These are phyloP conservation scores for Pseudognaphalium luteoalbum DNA, from an alignment of 129 eudicot genomes.

Conservation along the genomic window DNA sequence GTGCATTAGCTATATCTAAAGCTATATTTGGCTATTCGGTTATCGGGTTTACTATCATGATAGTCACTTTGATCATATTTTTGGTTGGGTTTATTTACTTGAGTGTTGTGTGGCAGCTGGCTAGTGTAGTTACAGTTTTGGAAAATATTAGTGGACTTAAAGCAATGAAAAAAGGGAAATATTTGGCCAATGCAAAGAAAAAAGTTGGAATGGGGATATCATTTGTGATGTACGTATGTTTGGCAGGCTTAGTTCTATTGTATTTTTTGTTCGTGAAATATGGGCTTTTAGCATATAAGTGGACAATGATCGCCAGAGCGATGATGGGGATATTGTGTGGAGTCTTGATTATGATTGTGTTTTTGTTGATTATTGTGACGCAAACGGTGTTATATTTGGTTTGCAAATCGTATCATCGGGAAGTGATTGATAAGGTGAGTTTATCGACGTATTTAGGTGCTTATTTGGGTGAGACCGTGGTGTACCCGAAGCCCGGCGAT, in stretches of 20 bases:
- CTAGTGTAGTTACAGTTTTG: conserved; percentile 33
- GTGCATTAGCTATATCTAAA: not conserved
- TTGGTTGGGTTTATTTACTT: conserved; percentile 24
- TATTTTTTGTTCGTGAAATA: conserved; percentile 8
- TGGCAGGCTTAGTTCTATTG: not conserved
- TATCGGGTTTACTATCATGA: not conserved
- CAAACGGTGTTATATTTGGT: conserved; percentile 35
- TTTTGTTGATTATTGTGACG: conserved; percentile 24
- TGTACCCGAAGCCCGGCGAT: conserved; percentile 19
- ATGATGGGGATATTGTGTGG: conserved; percentile 20
- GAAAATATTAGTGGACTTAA: conserved; percentile 17
- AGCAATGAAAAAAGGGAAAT: conserved; percentile 25
- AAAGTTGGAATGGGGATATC: conserved; percentile 27
- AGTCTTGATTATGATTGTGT: conserved; percentile 1
- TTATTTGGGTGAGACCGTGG: conserved; percentile 29
- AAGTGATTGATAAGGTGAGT: conserved; percentile 26
- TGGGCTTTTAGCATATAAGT: not conserved
- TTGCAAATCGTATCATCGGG: conserved; percentile 34
- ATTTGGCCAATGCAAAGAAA: conserved; percentile 28
- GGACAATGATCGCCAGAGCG: conserved; percentile 25
- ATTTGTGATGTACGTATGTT: conserved; percentile 2
- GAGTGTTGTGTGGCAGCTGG: conserved; percentile 24
- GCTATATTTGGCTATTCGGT: not conserved
- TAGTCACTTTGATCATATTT: not conserved
- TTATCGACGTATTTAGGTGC: conserved; percentile 28